A percentile compares a stretch with the other conserved stretches of the same genome.
Evolutionary conservation across 2,329 filamentous ascomycete species (phyloP).

Genomic region (Immersiporthe knoxdaviesiana): DNA sequence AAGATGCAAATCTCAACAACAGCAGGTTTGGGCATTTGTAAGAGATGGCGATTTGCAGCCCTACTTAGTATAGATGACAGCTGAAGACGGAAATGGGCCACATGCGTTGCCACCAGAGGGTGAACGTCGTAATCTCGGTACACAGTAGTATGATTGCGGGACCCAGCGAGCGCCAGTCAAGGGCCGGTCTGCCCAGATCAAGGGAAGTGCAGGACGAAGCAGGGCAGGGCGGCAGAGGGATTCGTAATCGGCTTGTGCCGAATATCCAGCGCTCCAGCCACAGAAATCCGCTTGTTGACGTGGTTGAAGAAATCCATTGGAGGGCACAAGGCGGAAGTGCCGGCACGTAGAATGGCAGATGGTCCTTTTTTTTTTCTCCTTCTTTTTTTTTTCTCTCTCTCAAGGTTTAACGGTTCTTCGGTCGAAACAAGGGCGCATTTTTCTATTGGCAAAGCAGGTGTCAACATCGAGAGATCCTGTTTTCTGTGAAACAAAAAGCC

Average conservation of each 20-base stretch:
- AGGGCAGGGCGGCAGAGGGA: conserved; percentile 13
- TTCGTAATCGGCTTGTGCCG: conserved; percentile 25
- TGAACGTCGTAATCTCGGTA: conserved; percentile 28
- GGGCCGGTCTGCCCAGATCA: conserved; percentile 17
- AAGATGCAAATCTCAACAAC: neutral
- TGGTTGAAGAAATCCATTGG: neutral
- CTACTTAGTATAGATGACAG: neutral
- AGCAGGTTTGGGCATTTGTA: neutral
- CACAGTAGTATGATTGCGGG: conserved; percentile 27
- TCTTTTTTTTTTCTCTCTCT: neutral
- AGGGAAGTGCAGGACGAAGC: conserved; percentile 3
- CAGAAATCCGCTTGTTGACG: conserved; percentile 2
- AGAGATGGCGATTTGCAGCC: conserved; percentile 5
- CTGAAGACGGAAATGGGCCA: neutral
- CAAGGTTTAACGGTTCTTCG: neutral
- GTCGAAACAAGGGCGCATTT: neutral
- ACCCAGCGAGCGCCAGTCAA: conserved; percentile 19
- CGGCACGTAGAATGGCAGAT: neutral
- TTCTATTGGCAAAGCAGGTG: neutral
- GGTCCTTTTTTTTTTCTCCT: neutral
- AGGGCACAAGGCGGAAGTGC: neutral
- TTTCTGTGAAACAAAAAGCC: neutral
- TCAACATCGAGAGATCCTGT: neutral
- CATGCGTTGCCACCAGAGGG: neutral
- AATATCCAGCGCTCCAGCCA: conserved; percentile 3